Conservation (phyloP, 2,329 filamentous ascomycete genomes). For the Venturiaceae sp. region DNA sequence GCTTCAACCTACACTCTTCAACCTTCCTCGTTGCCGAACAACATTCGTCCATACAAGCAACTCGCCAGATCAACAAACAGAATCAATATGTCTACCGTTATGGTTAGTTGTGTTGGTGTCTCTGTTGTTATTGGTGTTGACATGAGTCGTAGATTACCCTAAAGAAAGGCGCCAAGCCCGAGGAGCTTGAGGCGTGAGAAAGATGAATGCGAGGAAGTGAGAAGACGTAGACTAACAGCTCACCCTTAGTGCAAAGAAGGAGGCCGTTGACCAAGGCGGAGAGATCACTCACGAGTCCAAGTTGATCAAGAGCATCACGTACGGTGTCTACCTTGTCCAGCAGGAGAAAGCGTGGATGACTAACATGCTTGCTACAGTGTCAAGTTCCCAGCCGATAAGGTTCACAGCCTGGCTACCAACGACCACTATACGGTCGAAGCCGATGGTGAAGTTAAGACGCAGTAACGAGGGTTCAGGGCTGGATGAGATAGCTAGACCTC, state of each 20-base stretch:
- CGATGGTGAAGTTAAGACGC: conserved; percentile 60
- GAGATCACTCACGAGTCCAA: conserved; percentile 76
- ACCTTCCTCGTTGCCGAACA: no score
- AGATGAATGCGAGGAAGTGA: background rate
- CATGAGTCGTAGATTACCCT: conserved; percentile 56
- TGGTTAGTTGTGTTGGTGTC: background rate
- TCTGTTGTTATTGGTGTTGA: background rate
- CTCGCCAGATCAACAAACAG: background rate
- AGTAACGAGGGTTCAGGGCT: conserved; percentile 40
- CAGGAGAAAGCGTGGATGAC: background rate
- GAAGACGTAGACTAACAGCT: background rate
- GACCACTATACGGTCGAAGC: conserved; percentile 71
- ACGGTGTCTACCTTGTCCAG: conserved; percentile 29
- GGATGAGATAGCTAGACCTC: background rate
- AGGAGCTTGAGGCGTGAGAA: conserved; percentile 59
- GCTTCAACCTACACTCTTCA: background rate
- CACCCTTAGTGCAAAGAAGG: conserved; percentile 63
- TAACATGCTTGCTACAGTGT: conserved; percentile 46
- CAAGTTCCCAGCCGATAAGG: conserved; percentile 56
- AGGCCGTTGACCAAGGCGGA: conserved; percentile 66
- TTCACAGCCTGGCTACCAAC: conserved; percentile 56
- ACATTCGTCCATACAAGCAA: background rate
- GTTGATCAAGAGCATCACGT: conserved; percentile 91
- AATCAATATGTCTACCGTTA: conserved; percentile 9
- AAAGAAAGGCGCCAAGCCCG: conserved; percentile 57